Conservation (phyloP, 2,329 filamentous ascomycete species). For the Pseudocercospora pini-densiflorae region DNA sequence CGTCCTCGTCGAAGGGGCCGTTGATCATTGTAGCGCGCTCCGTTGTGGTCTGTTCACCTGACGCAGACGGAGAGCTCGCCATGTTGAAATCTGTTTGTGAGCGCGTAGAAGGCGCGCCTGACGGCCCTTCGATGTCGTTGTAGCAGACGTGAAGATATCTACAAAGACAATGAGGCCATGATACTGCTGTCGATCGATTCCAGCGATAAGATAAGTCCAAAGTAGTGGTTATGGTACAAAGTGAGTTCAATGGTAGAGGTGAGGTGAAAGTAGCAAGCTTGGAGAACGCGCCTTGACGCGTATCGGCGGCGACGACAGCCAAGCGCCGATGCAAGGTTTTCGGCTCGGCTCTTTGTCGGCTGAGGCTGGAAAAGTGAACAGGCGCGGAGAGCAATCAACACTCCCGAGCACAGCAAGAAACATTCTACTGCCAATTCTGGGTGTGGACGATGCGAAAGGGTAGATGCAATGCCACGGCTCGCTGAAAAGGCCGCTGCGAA, state of each 20-base stretch:
- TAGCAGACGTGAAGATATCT: background rate
- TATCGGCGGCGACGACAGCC: background rate
- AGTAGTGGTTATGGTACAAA: background rate
- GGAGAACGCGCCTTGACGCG: background rate
- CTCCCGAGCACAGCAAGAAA: background rate
- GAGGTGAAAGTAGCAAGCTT: background rate
- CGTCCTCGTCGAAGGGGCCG: slow-evolving; percentile 19
- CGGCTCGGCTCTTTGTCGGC: background rate
- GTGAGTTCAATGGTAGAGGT: background rate
- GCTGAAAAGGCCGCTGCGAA: slow-evolving; percentile 28
- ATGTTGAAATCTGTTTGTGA: slow-evolving; percentile 9
- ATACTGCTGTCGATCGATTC: background rate
- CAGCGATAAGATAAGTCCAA: background rate
- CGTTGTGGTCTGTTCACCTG: slow-evolving; percentile 3
- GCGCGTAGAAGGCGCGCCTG: background rate
- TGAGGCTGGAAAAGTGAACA: background rate
- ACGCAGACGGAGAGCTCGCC: slow-evolving; percentile 12
- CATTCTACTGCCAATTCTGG: background rate
- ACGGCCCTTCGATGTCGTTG: background rate
- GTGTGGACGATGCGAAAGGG: slow-evolving; percentile 13
- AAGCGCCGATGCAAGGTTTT: background rate
- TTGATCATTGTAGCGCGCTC: background rate
- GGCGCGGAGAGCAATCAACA: background rate
- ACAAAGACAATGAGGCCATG: background rate
- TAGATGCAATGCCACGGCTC: slow-evolving; percentile 31